Evolutionary conservation across 345 rosid genomes (phyloP).

Genomic region (Rhodomyrtus tomentosa): DNA sequence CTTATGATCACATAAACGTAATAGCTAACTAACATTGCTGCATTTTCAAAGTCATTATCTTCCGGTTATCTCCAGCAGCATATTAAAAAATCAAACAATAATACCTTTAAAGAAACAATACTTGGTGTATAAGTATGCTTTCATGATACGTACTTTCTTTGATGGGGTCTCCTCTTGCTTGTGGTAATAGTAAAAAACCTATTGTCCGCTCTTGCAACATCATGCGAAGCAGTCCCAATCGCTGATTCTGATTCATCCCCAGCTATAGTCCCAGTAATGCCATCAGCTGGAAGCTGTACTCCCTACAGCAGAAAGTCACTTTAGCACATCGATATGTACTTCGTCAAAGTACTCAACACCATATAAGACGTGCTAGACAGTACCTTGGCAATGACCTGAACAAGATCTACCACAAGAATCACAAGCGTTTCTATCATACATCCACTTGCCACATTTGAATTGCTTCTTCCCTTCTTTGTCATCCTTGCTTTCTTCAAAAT

Average conservation of each 20-base stretch:
- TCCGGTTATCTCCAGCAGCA: not conserved
- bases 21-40: not conserved
- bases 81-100: not conserved
- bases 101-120: not conserved
- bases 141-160: constrained; percentile 27
- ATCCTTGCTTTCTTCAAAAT: constrained; percentile 76
- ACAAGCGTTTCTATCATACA: constrained; percentile 56
- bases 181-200: constrained; percentile 1
- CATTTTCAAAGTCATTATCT: not conserved
- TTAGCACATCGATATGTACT: not conserved
- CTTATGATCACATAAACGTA: not conserved
- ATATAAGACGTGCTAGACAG: not conserved
- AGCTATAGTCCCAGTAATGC: constrained; percentile 20
- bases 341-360: not conserved
- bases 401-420: constrained; percentile 55
- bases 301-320: constrained; percentile 27
- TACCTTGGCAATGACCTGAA: constrained; percentile 81
- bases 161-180: constrained; percentile 21
- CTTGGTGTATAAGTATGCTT: not conserved
- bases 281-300: constrained; percentile 41
- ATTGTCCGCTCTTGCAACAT: constrained; percentile 5
- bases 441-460: constrained; percentile 44
- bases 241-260: constrained; percentile 35
- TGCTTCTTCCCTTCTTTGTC: constrained; percentile 56
- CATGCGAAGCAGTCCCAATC: constrained; percentile 8